phyloP scores from a whole-genome alignment of 768 basidiomycete genomes.

The Cystobasidium tubakii region DNA sequence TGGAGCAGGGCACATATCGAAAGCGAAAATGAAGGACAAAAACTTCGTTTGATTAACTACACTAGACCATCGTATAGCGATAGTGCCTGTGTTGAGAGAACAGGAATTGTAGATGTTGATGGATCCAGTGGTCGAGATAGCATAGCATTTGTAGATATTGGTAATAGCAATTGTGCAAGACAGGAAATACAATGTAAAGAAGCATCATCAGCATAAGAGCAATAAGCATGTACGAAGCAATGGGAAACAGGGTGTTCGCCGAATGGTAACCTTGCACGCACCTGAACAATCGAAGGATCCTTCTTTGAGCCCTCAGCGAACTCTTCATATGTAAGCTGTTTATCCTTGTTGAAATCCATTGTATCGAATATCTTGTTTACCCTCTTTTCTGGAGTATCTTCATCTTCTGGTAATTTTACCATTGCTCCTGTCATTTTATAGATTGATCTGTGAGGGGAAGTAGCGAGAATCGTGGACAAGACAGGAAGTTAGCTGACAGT shows the following conservation, averaged over 20 bases:
- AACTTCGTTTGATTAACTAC: constrained; percentile 50
- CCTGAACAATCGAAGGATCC: constrained; percentile 98
- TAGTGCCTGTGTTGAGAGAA: constrained; percentile 59
- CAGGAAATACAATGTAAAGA: neutral
- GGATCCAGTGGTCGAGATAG: no score
- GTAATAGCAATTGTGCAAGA: no score
- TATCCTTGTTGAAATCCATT: constrained; percentile 95
- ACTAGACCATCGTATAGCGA: constrained; percentile 93
- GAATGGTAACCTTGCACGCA: no score
- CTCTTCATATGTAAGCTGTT: constrained; percentile 74
- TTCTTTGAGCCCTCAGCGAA: constrained; percentile 98
- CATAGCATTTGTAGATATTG: no score
- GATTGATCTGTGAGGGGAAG: constrained; percentile 57
- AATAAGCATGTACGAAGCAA: no score
- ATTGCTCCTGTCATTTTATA: constrained; percentile 99
- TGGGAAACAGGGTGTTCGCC: no score
- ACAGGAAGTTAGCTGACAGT: no score
- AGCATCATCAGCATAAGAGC: neutral
- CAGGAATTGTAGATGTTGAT: neutral
- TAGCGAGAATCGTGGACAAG: no score
- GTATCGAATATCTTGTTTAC: constrained; percentile 97
- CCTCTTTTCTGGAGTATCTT: constrained; percentile 99
- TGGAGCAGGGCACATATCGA: no score
- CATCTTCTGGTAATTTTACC: constrained; percentile 96
- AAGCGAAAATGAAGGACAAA: no score